Evolutionary conservation across 352 stramenopile genomes (phyloP), one percentile per base, ranked within the genome.

Genomic region (Phytophthora pisi): DNA sequence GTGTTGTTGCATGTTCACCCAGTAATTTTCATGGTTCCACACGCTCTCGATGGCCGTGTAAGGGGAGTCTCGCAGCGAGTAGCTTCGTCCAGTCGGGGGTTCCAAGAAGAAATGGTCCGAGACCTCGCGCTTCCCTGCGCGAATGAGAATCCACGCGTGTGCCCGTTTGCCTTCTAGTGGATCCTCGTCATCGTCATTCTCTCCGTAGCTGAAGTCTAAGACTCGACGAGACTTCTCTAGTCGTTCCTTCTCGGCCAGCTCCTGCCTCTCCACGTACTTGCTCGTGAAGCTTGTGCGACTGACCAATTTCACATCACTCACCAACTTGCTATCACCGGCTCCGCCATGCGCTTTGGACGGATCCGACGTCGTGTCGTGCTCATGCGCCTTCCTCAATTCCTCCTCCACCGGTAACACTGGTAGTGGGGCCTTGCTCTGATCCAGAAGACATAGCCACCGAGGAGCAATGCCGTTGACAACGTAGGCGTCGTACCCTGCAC

Each of bases 21-120:
- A 99, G 65, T 95, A 98, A 72, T 99, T 99, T 57, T 96, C 88
- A 61, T 97, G 75, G 67, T 98, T 99, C 81, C 94, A 99, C 2
- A 98, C 80, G 18, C 70, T 87, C 68, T 98, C 93, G 6, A 98
- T 85, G 34, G 60, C 64, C 4, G 78, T 60, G 77, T 99, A 99
- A 5, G 97, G 96, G 3, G 72, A 76, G 16, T 92, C 80, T 18
- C 74, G 57, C 2, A 97, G 42, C 8, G 84, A 72, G 69, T 98
- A 99, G 10, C 81, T 70, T 1, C 82, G 75, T 0, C 95, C 95
- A 1, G 96, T 99, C 2, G 95, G 96, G 20, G 95, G 81, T 61
- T 99, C 97, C 23, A 99, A 83, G 61, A 97, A 99, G 64, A 93
- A 84, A 43, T 91, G 81, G 26, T 96, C 78, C 0, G 74, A 50